Evolutionary conservation across 768 basidiomycete genomes (phyloP), one percentile per base, ranked within the genome.

Genomic region (Boletus coccyginus): DNA sequence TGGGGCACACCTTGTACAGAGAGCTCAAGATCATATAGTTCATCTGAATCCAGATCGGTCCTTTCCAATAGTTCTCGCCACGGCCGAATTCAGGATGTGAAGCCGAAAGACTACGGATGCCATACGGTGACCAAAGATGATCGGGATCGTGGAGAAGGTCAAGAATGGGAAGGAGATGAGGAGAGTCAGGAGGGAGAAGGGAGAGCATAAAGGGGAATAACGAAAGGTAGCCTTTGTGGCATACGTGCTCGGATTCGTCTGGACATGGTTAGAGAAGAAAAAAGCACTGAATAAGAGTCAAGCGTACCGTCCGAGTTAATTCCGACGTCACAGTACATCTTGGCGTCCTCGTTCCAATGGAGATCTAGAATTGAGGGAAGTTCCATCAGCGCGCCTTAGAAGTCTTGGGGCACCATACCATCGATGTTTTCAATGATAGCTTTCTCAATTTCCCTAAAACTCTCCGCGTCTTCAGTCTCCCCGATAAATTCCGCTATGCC

Each of bases 51-150:
- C 95, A 98, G 47, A 98, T 89, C 3, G 95, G 92, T 1, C 96
- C 94, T 65, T 88, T 88, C 95, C 95, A 98, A 72, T 98, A 98
- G 74, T 98, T 92, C 73, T 98, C 95, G 46, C 89, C 96, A 63
- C 83, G 75, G 14, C 94, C 95, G 64, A 94, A 98, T 47, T 91
- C 82, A n/a, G 88, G 84, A 67, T 98, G 93, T 19, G 85, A 83
- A n/a, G 81, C 85, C 8, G 90, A 93, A 51, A 98, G 74, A 59
- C 92, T 95, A 31, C 95, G 87, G 36, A 98, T 75, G 29, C 96
- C 95, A 68, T 86, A 94, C 1, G 84, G 80, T 2, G 94, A 96
- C 96, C 96, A 98, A 33, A 98, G 81, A 59, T 94, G 90, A 31
- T 86, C 74, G 0, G 93, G 91, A 68, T 92, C 87, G 16, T 74